Conservation (phyloP, 305 asterid species). For the Withania somnifera region DNA sequence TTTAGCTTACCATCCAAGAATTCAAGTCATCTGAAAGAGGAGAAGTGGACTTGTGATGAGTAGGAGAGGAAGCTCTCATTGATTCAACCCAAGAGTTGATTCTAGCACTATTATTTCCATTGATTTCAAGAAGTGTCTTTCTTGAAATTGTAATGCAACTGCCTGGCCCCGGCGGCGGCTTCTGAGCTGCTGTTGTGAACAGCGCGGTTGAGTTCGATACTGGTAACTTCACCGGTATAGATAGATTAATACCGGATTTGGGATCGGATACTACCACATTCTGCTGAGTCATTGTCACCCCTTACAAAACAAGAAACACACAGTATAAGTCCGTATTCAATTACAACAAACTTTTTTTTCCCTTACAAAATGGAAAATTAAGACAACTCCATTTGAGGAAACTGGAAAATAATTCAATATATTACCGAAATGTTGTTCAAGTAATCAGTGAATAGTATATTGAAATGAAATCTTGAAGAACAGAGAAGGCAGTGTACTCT, state of each 20-base stretch:
- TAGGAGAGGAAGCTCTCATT: slow-evolving; percentile 90
- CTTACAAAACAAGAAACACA: background rate
- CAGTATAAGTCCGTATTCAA: background rate
- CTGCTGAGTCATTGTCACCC: slow-evolving; percentile 50
- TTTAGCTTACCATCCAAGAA: slow-evolving; percentile 48
- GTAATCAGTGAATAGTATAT: background rate
- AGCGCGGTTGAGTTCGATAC: too few relatives aligned
- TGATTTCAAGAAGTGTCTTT: slow-evolving; percentile 53
- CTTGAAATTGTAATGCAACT: slow-evolving; percentile 50
- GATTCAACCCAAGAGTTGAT: slow-evolving; percentile 76
- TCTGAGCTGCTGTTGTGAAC: slow-evolving; percentile 43
- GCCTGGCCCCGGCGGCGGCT: slow-evolving; percentile 70
- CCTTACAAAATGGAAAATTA: background rate
- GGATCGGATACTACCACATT: slow-evolving; percentile 61
- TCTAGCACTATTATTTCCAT: slow-evolving; percentile 20
- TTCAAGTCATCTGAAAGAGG: slow-evolving; percentile 31
- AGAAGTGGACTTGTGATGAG: slow-evolving; percentile 39
- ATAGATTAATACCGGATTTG: slow-evolving; percentile 32
- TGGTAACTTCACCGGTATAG: slow-evolving; percentile 29
- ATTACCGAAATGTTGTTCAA: background rate
- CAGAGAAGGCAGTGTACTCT: slow-evolving; percentile 26
- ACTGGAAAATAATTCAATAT: background rate
- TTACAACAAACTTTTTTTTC: background rate
- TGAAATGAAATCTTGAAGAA: background rate
- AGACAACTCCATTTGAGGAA: background rate